Conservation (phyloP, 805 yeast species). For the Huiozyma naganishii region DNA sequence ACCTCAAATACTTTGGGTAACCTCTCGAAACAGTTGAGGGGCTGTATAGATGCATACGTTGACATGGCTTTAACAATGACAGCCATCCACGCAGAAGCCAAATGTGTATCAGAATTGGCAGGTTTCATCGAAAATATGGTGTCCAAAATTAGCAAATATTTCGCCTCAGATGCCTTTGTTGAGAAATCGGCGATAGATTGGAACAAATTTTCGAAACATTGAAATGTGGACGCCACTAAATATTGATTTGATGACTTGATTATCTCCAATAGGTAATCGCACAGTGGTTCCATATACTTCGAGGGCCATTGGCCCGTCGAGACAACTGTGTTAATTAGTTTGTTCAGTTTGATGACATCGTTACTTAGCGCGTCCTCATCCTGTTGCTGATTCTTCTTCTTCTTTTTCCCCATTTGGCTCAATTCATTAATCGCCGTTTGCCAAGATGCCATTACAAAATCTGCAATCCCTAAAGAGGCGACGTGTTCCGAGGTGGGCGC, state of each 20-base stretch:
- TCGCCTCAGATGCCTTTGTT: conserved; percentile 50
- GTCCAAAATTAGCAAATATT: conserved; percentile 52
- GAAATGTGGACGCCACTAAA: conserved; percentile 71
- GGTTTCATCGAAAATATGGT: conserved; percentile 75
- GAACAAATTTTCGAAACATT: conserved; percentile 43
- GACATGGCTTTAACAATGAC: conserved; percentile 75
- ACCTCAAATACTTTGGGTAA: conserved; percentile 46
- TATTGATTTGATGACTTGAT: conserved; percentile 78
- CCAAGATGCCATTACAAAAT: conserved; percentile 49
- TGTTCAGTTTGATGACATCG: conserved; percentile 62
- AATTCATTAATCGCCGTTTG: conserved; percentile 34
- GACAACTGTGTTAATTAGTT: conserved; percentile 61
- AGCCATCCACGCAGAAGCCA: conserved; percentile 92
- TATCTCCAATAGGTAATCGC: conserved; percentile 65
- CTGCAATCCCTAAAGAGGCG: conserved; percentile 61
- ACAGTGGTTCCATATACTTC: conserved; percentile 52
- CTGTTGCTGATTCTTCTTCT: conserved; percentile 23
- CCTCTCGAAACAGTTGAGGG: conserved; percentile 41
- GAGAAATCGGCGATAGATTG: conserved; percentile 17
- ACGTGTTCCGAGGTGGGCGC: conserved; percentile 73
- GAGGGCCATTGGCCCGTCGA: conserved; percentile 78
- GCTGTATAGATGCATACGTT: conserved; percentile 43
- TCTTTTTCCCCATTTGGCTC: conserved; percentile 27
- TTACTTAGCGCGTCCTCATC: conserved; percentile 41
- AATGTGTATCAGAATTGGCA: conserved; percentile 65